Evolutionary conservation across 768 basidiomycete genomes (phyloP).

Genomic region (Hericium coralloides): DNA sequence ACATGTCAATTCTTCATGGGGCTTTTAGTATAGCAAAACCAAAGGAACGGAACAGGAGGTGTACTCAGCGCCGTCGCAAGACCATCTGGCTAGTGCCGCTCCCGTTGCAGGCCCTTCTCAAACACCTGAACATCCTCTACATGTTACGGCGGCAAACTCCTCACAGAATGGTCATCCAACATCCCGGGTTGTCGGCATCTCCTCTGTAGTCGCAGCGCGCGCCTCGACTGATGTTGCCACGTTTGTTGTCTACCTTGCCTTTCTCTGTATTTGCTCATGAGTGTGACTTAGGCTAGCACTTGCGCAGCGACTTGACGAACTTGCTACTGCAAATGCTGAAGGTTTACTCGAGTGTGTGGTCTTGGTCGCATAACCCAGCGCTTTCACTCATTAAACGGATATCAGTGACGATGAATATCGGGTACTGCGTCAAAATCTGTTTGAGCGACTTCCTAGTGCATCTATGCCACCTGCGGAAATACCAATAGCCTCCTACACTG

Average conservation of each 20-base stretch:
- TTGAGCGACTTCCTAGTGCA: conserved; percentile 64
- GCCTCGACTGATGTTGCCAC: conserved; percentile 11
- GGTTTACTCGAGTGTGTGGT: conserved; percentile 62
- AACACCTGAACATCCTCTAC: conserved; percentile 4
- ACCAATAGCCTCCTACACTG: conserved; percentile 29
- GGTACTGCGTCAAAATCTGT: conserved; percentile 73
- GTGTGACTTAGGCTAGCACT: conserved; percentile 49
- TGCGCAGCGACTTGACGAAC: conserved; percentile 73
- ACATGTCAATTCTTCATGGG: conserved; percentile 1
- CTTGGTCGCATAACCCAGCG: neutral
- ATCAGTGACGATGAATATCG: conserved; percentile 81
- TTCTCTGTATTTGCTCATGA: conserved; percentile 10
- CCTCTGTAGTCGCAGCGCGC: conserved; percentile 1
- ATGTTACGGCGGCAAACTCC: neutral
- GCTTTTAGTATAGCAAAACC: conserved; percentile 23
- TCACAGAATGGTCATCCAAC: neutral
- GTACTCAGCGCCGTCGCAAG: conserved; percentile 6
- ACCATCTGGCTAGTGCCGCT: conserved; percentile 12
- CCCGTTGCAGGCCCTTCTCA: conserved; percentile 12
- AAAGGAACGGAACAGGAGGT: conserved; percentile 23
- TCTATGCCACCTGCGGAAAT: conserved; percentile 51
- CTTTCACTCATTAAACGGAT: conserved; percentile 1
- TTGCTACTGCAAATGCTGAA: conserved; percentile 72
- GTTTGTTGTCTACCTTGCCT: conserved; percentile 10
- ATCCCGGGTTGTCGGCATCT: neutral